A percentile compares a stretch with the other conserved stretches of the same genome.
Conservation (phyloP, 2,329 filamentous ascomycete genomes). For the Periconia digitata region DNA sequence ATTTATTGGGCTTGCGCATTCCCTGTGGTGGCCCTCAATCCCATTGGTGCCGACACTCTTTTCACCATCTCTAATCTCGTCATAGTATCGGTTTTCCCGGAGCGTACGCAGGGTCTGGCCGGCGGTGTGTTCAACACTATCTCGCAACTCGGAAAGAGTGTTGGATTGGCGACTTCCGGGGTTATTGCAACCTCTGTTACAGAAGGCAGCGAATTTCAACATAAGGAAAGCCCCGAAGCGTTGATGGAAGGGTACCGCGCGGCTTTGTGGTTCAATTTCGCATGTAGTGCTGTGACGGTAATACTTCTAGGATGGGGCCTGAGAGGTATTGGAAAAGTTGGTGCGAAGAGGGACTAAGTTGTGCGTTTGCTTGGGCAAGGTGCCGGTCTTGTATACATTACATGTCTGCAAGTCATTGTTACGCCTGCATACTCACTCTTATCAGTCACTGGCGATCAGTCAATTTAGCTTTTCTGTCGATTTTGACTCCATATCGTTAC, state of each 20-base stretch:
- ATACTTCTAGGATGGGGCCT: conserved; percentile 44
- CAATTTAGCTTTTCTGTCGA: too few species aligned
- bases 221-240: conserved; percentile 37
- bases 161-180: conserved; percentile 43
- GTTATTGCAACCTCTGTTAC: conserved; percentile 41
- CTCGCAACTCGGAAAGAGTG: conserved; percentile 46
- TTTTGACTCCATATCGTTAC: too few species aligned
- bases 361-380: not conserved
- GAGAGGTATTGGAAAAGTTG: conserved; percentile 48
- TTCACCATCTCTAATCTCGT: conserved; percentile 49
- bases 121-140: conserved; percentile 52
- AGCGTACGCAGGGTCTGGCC: conserved; percentile 46
- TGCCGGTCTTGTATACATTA: too few species aligned
- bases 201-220: conserved; percentile 15
- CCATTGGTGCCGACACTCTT: conserved; percentile 48
- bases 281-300: conserved; percentile 30
- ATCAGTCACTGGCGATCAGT: too few species aligned
- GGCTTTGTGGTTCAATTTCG: conserved; percentile 48
- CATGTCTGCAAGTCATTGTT: too few species aligned
- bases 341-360: conserved; percentile 43
- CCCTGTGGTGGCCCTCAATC: conserved; percentile 46
- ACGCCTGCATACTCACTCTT: too few species aligned
- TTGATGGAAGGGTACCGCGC: conserved; percentile 47
- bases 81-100: conserved; percentile 46
- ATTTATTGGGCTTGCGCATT: conserved; percentile 53